A percentile compares a stretch with the other conserved stretches of the same genome.
Evolutionary conservation across 2,329 filamentous ascomycete species (phyloP).

Genomic region (Fusarium acutatum): DNA sequence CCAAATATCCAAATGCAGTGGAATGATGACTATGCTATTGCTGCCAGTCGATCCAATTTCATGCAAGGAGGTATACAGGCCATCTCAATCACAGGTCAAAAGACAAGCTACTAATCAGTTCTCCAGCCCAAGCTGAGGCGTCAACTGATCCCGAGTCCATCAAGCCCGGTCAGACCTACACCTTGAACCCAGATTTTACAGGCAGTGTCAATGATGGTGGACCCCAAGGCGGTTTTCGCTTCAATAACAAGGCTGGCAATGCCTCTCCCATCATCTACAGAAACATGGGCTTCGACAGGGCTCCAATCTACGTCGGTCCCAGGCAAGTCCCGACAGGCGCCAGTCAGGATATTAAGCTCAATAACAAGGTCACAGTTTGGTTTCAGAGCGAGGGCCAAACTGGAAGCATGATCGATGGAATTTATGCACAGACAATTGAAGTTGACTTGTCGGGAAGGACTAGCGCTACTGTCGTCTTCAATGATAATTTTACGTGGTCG

Average conservation of each 20-base stretch:
- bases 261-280: background rate
- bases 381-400: background rate
- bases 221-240: background rate
- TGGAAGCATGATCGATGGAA: background rate
- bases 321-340: rapidly evolving
- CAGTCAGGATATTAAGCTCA: rapidly evolving
- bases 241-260: rapidly evolving
- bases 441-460: background rate
- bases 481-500: rapidly evolving
- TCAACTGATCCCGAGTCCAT: rapidly evolving
- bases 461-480: rapidly evolving
- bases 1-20: rapidly evolving
- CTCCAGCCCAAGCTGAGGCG: background rate
- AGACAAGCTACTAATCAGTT: rapidly evolving
- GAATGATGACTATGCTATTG: background rate
- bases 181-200: background rate
- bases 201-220: background rate
- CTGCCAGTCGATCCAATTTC: rapidly evolving
- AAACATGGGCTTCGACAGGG: rapidly evolving
- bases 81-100: rapidly evolving
- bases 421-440: rapidly evolving
- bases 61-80: background rate
- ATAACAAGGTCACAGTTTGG: background rate
- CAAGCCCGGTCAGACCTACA: rapidly evolving
- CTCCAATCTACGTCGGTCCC: rapidly evolving